phyloP scores from a whole-genome alignment of 441 rosid genomes.

The Capsella rubella region DNA sequence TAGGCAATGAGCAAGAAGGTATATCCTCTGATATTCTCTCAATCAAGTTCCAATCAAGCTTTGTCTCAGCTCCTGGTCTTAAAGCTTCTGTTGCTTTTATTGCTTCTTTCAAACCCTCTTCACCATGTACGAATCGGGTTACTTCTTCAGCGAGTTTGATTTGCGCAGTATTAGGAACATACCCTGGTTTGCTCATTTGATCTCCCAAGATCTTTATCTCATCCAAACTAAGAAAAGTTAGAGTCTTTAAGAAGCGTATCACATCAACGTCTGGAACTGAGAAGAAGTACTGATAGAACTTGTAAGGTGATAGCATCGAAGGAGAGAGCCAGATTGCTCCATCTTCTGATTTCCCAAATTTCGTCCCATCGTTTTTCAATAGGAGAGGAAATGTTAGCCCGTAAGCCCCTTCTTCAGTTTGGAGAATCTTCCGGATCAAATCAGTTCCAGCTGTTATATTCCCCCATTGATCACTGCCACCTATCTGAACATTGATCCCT shows the following conservation, averaged over 20 bases:
- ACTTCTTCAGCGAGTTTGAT: constrained; percentile 93
- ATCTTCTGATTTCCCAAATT: constrained; percentile 95
- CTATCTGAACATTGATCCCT: constrained; percentile 90
- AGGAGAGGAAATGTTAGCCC: constrained; percentile 94
- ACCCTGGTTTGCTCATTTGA: constrained; percentile 74
- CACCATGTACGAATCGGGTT: constrained; percentile 89
- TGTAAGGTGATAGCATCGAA: constrained; percentile 78
- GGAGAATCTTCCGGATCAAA: constrained; percentile 77
- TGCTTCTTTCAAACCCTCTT: constrained; percentile 89
- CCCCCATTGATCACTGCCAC: constrained; percentile 99
- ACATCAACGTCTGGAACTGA: constrained; percentile 86
- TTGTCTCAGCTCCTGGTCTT: constrained; percentile 92
- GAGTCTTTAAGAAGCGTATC: constrained; percentile 74
- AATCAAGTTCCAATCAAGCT: constrained; percentile 87
- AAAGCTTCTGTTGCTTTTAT: constrained; percentile 89
- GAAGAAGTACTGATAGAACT: constrained; percentile 95
- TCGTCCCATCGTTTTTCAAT: constrained; percentile 87
- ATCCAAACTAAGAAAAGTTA: constrained; percentile 76
- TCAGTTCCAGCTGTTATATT: constrained; percentile 96
- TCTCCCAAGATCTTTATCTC: constrained; percentile 69
- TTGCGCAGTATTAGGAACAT: constrained; percentile 78
- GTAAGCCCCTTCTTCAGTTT: constrained; percentile 64
- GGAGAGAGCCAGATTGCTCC: constrained; percentile 96
- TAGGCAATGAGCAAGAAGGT: constrained; percentile 77
- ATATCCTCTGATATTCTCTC: constrained; percentile 90